Evolutionary conservation across 2,329 filamentous ascomycete species (phyloP).

Genomic region (Sporothrix luriei): DNA sequence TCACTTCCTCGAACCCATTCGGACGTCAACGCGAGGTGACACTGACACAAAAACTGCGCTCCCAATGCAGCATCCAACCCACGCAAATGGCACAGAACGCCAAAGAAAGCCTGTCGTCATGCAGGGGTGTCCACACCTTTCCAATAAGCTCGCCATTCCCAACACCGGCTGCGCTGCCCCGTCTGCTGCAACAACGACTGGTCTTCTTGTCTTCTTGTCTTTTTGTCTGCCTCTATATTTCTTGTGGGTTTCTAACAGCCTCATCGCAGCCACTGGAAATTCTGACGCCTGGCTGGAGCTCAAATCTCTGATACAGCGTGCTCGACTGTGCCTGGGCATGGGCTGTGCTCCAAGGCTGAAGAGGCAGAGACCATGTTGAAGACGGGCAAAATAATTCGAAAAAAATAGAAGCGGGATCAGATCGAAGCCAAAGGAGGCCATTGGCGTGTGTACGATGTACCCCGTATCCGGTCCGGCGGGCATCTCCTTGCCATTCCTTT

Average conservation of each 20-base stretch:
- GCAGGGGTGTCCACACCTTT: slow-evolving; percentile 8
- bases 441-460: slow-evolving; percentile 14
- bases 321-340: slow-evolving; percentile 15
- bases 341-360: slow-evolving; percentile 27
- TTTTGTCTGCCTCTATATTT: background rate
- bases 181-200: background rate
- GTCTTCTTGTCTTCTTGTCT: background rate
- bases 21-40: background rate
- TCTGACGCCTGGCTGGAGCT: background rate
- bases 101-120: slow-evolving; percentile 27
- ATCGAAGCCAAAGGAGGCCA: background rate
- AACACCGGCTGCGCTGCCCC: background rate
- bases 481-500: background rate
- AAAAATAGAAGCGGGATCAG: background rate
- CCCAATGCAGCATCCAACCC: background rate
- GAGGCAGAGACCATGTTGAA: background rate
- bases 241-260: background rate
- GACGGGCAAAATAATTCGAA: background rate
- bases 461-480: background rate
- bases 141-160: slow-evolving; percentile 2
- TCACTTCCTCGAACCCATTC: background rate
- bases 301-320: background rate
- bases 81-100: background rate
- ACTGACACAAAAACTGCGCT: background rate
- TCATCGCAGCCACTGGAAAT: background rate